These are phyloP conservation scores for Colletotrichum sp. DNA, from an alignment of 2,329 filamentous ascomycete species.

Conservation along the genomic window DNA sequence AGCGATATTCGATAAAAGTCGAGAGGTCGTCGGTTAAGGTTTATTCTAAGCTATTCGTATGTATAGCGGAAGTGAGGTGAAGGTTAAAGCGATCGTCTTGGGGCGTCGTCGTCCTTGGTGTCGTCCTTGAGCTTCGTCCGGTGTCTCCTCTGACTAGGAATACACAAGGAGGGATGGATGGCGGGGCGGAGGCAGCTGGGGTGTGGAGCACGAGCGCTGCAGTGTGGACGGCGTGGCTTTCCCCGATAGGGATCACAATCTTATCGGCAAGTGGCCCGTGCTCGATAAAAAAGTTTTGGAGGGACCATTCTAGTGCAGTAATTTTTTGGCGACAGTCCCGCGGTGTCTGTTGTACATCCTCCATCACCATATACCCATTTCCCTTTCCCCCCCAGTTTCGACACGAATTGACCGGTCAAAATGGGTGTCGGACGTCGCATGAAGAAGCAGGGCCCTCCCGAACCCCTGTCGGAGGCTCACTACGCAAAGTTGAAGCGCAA, in stretches of 20 bases:
- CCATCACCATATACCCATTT: conserved; percentile 3
- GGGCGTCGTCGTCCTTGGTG: neutral
- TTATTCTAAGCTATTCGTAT: neutral
- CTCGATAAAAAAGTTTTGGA: conserved; percentile 42
- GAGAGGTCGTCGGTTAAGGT: neutral
- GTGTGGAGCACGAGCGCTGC: conserved; percentile 11
- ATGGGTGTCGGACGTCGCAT: conserved; percentile 94
- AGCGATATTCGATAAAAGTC: neutral
- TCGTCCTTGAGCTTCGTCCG: conserved; percentile 8
- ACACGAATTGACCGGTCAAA: conserved; percentile 36
- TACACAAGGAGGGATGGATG: conserved; percentile 14
- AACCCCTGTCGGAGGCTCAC: conserved; percentile 80
- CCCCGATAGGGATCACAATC: neutral
- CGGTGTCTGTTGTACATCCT: conserved; percentile 2
- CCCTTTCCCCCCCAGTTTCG: conserved; percentile 21
- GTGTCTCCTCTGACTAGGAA: neutral
- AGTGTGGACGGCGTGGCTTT: conserved; percentile 18
- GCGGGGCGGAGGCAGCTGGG: conserved; percentile 9
- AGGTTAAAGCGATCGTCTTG: neutral
- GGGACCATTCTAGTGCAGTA: conserved; percentile 24
- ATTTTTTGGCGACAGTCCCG: neutral
- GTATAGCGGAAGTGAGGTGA: neutral
- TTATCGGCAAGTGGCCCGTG: conserved; percentile 7
- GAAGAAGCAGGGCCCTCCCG: conserved; percentile 91
- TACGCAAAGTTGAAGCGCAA: conserved; percentile 87